Conservation (phyloP, 1,139 yeast genomes). For the Taphrina flavorubra region DNA sequence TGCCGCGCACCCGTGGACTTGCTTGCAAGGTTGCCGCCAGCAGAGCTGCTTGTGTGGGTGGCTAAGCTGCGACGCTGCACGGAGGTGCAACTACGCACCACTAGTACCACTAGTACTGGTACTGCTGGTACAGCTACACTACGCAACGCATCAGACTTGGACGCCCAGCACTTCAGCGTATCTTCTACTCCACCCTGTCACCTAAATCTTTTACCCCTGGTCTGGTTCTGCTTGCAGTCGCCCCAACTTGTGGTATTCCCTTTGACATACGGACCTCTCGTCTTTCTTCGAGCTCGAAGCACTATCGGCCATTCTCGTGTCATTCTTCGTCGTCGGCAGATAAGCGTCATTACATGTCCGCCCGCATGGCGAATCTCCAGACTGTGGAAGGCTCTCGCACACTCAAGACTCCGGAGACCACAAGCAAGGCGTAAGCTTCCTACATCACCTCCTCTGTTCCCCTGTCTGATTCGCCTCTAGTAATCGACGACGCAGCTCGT, state of each 20-base stretch:
- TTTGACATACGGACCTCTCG: neutral
- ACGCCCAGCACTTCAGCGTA: too few relatives aligned
- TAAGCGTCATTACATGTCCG: slow-evolving; percentile 14
- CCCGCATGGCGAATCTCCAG: slow-evolving; percentile 25
- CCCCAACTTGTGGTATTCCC: neutral
- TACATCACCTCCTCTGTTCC: neutral
- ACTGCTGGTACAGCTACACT: too few relatives aligned
- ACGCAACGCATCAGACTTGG: too few relatives aligned
- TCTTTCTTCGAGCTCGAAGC: neutral
- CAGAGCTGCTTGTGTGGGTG: too few relatives aligned
- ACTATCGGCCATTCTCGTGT: neutral
- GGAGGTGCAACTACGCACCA: too few relatives aligned
- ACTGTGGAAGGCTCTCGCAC: slow-evolving; percentile 26
- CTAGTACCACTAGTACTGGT: too few relatives aligned
- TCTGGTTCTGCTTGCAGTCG: too few relatives aligned
- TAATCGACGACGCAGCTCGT: slow-evolving; percentile 33
- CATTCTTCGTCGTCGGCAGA: neutral
- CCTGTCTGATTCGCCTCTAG: neutral
- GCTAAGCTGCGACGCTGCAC: too few relatives aligned
- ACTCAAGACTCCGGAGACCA: slow-evolving; percentile 6
- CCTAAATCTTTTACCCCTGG: too few relatives aligned
- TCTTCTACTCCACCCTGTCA: too few relatives aligned
- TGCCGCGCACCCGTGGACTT: too few relatives aligned
- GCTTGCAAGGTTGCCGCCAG: too few relatives aligned
- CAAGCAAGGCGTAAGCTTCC: neutral